A percentile compares a stretch with the other conserved stretches of the same genome.
These are phyloP conservation scores for Dissophora ornata DNA, from an alignment of 192 early-diverging fungal species.

Conservation along the genomic window DNA sequence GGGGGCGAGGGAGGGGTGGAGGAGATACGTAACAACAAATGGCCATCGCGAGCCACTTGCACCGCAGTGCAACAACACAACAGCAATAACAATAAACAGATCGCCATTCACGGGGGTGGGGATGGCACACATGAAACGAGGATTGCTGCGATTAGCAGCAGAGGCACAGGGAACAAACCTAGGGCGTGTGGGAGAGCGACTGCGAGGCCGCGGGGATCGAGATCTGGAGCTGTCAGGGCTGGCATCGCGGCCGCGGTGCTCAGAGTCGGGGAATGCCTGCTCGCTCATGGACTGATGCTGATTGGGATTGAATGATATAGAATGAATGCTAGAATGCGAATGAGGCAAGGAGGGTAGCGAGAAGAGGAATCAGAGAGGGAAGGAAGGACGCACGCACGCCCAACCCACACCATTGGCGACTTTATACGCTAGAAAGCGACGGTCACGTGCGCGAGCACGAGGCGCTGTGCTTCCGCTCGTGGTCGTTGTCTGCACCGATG, in stretches of 20 bases:
- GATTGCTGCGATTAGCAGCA: no score
- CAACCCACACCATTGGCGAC: no score
- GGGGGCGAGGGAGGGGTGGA: no score
- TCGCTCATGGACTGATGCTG: slow-evolving; percentile 40
- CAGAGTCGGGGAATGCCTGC: slow-evolving; percentile 39
- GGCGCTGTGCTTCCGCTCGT: not conserved
- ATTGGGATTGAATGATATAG: not conserved
- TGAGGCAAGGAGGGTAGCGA: not conserved
- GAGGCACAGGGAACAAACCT: slow-evolving; percentile 13
- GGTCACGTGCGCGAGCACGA: not conserved
- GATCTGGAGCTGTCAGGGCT: slow-evolving; percentile 45
- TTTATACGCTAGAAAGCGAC: no score
- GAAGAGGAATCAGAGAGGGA: not conserved
- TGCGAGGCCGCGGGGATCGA: slow-evolving; percentile 44
- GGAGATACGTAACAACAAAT: no score
- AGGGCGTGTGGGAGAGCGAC: slow-evolving; percentile 40
- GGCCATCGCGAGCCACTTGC: no score
- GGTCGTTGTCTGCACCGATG: no score
- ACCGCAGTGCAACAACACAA: no score
- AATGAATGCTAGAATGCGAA: not conserved
- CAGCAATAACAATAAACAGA: no score
- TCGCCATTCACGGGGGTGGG: no score
- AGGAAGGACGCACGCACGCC: not conserved
- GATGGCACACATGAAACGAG: no score
- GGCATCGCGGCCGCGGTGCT: slow-evolving; percentile 36